phyloP scores from a whole-genome alignment of 2,329 filamentous ascomycete species.

The Trichoderma sp. region DNA sequence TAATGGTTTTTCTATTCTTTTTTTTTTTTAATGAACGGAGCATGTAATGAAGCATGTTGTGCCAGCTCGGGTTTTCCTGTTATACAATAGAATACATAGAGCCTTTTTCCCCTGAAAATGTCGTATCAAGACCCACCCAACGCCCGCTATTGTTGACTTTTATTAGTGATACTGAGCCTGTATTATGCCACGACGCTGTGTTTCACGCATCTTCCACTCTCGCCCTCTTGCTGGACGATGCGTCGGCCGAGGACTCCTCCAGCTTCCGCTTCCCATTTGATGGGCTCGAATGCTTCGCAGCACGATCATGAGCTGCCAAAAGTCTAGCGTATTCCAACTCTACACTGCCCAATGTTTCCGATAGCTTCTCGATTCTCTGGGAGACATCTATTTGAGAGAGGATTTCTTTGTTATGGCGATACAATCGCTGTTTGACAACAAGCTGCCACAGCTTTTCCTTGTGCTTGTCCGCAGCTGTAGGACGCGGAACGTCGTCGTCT shows the following conservation, averaged over 20 bases:
- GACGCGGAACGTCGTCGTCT: constrained; percentile 47
- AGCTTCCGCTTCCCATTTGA: constrained; percentile 53
- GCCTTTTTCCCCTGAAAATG: constrained; percentile 16
- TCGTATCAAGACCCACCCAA: constrained; percentile 9
- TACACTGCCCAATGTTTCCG: constrained; percentile 69
- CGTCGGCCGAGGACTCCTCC: constrained; percentile 36
- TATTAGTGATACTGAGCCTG: constrained; percentile 6
- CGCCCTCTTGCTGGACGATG: constrained; percentile 50
- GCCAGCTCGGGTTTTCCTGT: constrained; percentile 19
- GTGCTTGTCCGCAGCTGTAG: constrained; percentile 61
- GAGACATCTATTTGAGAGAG: constrained; percentile 69
- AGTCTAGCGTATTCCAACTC: constrained; percentile 74
- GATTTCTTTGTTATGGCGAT: constrained; percentile 72
- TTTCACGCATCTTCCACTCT: constrained; percentile 44
- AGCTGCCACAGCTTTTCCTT: constrained; percentile 73
- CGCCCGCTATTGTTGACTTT: constrained; percentile 16
- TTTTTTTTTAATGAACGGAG: neutral
- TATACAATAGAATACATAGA: constrained; percentile 29
- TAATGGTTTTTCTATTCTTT: constrained; percentile 8
- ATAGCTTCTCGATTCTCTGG: constrained; percentile 73
- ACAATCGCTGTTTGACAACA: constrained; percentile 76
- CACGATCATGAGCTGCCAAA: constrained; percentile 54
- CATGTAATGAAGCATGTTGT: constrained; percentile 16
- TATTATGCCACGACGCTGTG: neutral
- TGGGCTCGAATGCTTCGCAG: constrained; percentile 36